Conservation (phyloP, 495 filamentous ascomycete species). For the Aspergillus sclerotioniger region DNA sequence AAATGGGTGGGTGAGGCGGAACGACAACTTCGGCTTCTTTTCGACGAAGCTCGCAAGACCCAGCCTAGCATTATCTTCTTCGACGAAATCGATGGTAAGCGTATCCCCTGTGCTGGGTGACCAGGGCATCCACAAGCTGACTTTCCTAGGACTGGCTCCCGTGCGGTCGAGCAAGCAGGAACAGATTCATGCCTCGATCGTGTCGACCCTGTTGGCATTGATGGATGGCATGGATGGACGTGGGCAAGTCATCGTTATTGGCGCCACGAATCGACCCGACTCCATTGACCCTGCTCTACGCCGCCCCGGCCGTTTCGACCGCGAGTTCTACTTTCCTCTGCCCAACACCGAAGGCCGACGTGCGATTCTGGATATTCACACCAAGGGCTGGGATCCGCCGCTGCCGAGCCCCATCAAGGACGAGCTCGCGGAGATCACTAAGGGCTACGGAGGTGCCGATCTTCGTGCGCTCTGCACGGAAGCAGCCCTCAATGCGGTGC, state of each 20-base stretch:
- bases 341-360: conserved; percentile 76
- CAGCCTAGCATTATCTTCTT: conserved; percentile 99
- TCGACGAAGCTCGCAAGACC: conserved; percentile 91
- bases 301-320: conserved; percentile 93
- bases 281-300: conserved; percentile 97
- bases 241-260: conserved; percentile 97
- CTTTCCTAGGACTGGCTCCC: conserved; percentile 66
- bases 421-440: conserved; percentile 79
- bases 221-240: conserved; percentile 99
- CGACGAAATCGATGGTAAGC: conserved; percentile 90
- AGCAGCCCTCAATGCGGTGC: conserved; percentile 96
- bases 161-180: conserved; percentile 97
- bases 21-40: conserved; percentile 84
- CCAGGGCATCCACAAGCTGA: background rate
- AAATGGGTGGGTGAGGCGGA: conserved; percentile 99
- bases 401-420: conserved; percentile 75
- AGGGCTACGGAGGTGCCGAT: conserved; percentile 96
- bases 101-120: background rate
- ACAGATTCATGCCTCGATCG: conserved; percentile 97
- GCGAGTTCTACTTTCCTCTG: conserved; percentile 96
- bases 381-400: conserved; percentile 82
- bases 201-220: conserved; percentile 87
- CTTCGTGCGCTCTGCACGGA: conserved; percentile 92
- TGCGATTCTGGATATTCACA: conserved; percentile 92
- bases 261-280: conserved; percentile 95